Base-by-base conservation (phyloP, 2,329 filamentous ascomycete species). In the Aspergillus unguis region DNA sequence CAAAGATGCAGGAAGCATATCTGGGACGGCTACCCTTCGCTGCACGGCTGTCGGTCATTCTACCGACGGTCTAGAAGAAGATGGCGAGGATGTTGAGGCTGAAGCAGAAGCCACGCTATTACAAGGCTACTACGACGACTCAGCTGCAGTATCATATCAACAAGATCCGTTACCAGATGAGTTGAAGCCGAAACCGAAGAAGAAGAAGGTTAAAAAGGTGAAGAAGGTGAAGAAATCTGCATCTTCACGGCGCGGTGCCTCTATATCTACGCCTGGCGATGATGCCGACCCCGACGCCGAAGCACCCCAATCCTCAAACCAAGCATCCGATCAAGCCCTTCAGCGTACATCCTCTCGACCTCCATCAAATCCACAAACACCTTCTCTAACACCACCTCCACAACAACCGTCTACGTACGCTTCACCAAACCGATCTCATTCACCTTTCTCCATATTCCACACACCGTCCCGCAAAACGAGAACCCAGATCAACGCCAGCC, bases 21-120 rank as follows among this genome's bases (percentile, higher is more conserved):
- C 81, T 11, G 81, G 85, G 1, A 84, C 83, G 49, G 90, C 90
- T 48, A 86, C 84, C 1, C 77, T 97, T 37, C 83, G 88, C 46
- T 94, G 90, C 63, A 92, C 88, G 0, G 87, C 95, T 0, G 82
- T 90, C 6, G 91, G 92, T 1, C 78, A 80, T 26, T 67, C 79
- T 0, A 62, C 67, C 1, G 71, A 76, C 4, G 78, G 81, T 1
- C 75, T 80, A 2, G 70, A 78, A 27, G 78, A 77, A 36, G 67
- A 71, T 6, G 58, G 58, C 11, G 68, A 70, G 46, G 67, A 53
- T 26, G 23, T 36, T 7, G 51, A 67, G 17, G 59, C 59, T 37
- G 64, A 68, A 37, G 64, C 65, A 38, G 68, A 66, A 48, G 63
- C 68, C n/a, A 73, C 74, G 52, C 68, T 73, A 25, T 65, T 77